Evolutionary conservation across 2,329 filamentous ascomycete species (phyloP).

Genomic region (Claviceps digitariae): DNA sequence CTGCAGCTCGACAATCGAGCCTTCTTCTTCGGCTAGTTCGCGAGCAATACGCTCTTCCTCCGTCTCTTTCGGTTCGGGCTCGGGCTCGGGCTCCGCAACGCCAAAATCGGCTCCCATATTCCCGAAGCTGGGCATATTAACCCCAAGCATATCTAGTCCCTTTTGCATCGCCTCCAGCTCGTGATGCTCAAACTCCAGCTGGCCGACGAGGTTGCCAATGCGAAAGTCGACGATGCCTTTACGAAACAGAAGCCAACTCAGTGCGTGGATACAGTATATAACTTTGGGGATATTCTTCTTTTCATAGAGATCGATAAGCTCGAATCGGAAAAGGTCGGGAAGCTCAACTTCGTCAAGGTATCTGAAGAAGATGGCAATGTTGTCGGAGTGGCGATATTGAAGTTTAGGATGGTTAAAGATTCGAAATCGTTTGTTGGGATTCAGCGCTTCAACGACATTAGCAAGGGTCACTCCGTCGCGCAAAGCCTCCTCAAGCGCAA

Average conservation of each 20-base stretch:
- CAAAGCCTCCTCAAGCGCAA: conserved; percentile 84
- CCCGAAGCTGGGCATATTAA: conserved; percentile 94
- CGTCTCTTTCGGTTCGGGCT: conserved; percentile 69
- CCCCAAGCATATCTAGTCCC: conserved; percentile 85
- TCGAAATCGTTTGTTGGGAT: conserved; percentile 59
- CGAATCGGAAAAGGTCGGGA: conserved; percentile 91
- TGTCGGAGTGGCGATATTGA: conserved; percentile 93
- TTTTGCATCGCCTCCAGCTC: conserved; percentile 96
- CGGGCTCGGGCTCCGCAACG: conserved; percentile 60
- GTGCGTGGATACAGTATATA: conserved; percentile 94
- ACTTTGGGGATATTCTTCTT: conserved; percentile 99
- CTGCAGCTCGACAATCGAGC: conserved; percentile 64
- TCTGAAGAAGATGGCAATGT: conserved; percentile 91
- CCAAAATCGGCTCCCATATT: conserved; percentile 96
- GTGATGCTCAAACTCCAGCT: conserved; percentile 94
- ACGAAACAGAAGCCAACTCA: conserved; percentile 93
- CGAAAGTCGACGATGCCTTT: conserved; percentile 92
- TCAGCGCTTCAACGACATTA: conserved; percentile 81
- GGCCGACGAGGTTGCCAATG: conserved; percentile 91
- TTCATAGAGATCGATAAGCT: conserved; percentile 94
- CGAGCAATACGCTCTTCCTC: conserved; percentile 80
- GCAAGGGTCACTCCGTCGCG: conserved; percentile 89
- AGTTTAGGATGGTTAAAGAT: conserved; percentile 80
- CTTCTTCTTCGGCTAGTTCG: conserved; percentile 66
- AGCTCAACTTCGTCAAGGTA: conserved; percentile 85